Evolutionary conservation across 495 filamentous ascomycete genomes (phyloP), one percentile per base, ranked within the genome.

Genomic region (Talaromyces trachyspermus): DNA sequence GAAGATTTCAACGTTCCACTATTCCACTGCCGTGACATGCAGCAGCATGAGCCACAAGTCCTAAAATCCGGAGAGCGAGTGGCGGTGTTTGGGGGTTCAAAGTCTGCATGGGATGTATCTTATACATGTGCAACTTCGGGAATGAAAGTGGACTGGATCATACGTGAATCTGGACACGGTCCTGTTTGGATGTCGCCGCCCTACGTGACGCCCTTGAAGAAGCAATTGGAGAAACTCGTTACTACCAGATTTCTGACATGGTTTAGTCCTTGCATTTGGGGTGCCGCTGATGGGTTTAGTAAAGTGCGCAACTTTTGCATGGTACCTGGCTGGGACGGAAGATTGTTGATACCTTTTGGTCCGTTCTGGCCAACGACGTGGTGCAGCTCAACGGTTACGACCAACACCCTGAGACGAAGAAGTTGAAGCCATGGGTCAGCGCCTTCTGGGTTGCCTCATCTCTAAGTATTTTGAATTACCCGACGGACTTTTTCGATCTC

Each of bases 81-180:
- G 3, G 75, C 76, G 0, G 73, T 94, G 1, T 73, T 88, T 39
- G 85, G 88, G 11, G 82, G 76, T 7, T 79, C 76, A 1, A 95
- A 94, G 59, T 86, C 82, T 3, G 85, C 77, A 1, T 89, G 78
- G 72, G 89, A 94, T 69, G 78, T 79, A 2, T 86, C 79, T 0
- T 89, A 89, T 53, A 69, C 74, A 2, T 84, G 80, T 54, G 83
- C 79, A 1, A 24, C 18, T 5, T 66, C 72, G 1, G 86, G 84
- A 2, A 68, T 83, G 40, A 64, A 78, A 24, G 84, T 95, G 2
- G 72, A 88, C 51, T 88, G 81, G 86, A 68, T 95, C 22, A 89
- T 95, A 49, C 76, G 89, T 48, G 77, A 80, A 27, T 83, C 75
- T 5, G 88, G 88, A 2, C 80, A 86, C 58, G 88, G 87, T 0